Base-by-base conservation (phyloP, 2,329 filamentous ascomycete species). In the Passalora sequoiae region DNA sequence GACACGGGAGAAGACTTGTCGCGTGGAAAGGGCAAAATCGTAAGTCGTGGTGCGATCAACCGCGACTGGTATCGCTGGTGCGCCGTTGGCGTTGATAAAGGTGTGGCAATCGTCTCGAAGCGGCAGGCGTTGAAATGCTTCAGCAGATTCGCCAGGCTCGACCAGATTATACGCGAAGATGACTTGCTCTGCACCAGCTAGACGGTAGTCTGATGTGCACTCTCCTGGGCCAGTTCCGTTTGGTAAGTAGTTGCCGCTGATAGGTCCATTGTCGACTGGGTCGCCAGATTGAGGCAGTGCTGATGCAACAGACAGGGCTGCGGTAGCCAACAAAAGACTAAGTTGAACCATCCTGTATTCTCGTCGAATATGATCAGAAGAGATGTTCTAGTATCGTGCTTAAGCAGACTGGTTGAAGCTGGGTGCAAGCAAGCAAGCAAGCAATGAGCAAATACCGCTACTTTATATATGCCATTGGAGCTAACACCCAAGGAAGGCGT, bases 1-100 rank as follows among this genome's bases (percentile, higher is more conserved):
- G 12, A 52, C 46, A 1, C n/a, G 6, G 9, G 43, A 52, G 38
- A 52, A 52, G 5, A 36, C 43, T 33, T 52, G 43, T 12, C 49
- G 46, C 3, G 46, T 44, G 12, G 10, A 19, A 2, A 19, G 30
- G 10, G 29, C 48, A 29, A 50, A 50, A 16, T 43, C 41, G 3
- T 39, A 31, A 6, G 38, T 30, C 0, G 27, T 36, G 6, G 38
- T 32, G 4, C 45, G 29, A 20, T 33, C 40, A 2, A 46, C 35
- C 12, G 36, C 42, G 13, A 51, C 48, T 3, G 42, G 38, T 6
- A 49, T 29, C 19, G 41, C 37, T 3, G 37, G 37, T 15, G 32
- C 46, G 5, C 46, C 13, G 20, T 46, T 46, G 13, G 43, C 29
- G 13, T 29, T 36, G 32, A 43, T 43, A 16, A 21, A 37, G 7